Evolutionary conservation across 1,284 basidiomycete species (phyloP), one percentile per base, ranked within the genome.

Genomic region (Dichomitus squalens): DNA sequence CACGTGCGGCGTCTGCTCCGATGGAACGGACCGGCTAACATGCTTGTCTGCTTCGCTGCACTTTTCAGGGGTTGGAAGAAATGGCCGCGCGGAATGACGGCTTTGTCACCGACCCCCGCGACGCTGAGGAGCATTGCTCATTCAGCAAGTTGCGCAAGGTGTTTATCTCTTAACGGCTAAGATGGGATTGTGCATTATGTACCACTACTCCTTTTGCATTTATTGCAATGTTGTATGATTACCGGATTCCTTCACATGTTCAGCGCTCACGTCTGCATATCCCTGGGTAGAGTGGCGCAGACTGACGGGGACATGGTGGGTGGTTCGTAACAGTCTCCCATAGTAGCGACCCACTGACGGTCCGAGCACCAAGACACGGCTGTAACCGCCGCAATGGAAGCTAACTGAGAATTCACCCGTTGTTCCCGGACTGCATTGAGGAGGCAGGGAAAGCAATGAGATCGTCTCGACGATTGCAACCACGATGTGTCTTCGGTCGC

Each of bases 111-210:
- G 97, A 95, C 70, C 96, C 95, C 1, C 78, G 88, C 36, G 92
- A 56, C 27, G 54, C 92, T 0, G 82, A 83, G 21, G 76, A 84
- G 51, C 77, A 75, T 14, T 94, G 87, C 67, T 76, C 83, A 14
- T 90, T 91, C 65, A 73, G 74, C 7, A 82, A 82, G 11, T 74
- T 97, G 50, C 82, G 88, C 64, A 98, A 96, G 73, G 93, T 97
- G 27, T 95, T 89, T 73, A 92, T 95, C 55, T 94, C 93, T 41
- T 85, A 60, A 71, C 23, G 11, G 12, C n/a, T n/a, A n/a, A n/a
- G n/a, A n/a, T n/a, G n/a, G n/a, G n/a, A n/a, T n/a, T n/a, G n/a
- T n/a, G n/a, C n/a, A 33, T 7, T 44, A 52, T 58, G 53, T 44
- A 54, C 35, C 40, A 52, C 48, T 29, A n/a, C n/a, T n/a, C n/a